Conservation (phyloP, 805 yeast genomes). For the Maudiozyma pseudohumilis region DNA sequence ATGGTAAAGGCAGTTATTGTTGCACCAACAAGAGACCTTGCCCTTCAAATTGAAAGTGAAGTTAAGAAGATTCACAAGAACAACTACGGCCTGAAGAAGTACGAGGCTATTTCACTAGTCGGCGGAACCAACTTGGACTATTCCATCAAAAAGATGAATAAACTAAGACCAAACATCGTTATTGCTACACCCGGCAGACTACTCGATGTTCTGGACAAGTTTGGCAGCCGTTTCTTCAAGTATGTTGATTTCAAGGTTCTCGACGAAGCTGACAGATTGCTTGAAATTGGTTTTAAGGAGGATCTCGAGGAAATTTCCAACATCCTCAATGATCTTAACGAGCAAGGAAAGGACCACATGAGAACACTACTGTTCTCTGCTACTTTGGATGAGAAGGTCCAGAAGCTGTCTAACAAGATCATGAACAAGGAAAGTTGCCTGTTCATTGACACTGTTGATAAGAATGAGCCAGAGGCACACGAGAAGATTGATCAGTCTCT, state of each 20-base stretch:
- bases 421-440: constrained; percentile 44
- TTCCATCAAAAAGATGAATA: constrained; percentile 30
- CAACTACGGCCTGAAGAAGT: constrained; percentile 20
- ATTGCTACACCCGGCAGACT: constrained; percentile 90
- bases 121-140: constrained; percentile 50
- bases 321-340: constrained; percentile 31
- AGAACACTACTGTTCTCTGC: constrained; percentile 81
- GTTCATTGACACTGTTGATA: constrained; percentile 65
- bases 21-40: constrained; percentile 88
- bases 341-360: constrained; percentile 30
- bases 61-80: constrained; percentile 37
- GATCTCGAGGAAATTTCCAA: constrained; percentile 51
- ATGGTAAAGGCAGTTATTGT: constrained; percentile 55
- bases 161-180: constrained; percentile 43
- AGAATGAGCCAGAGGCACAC: constrained; percentile 66
- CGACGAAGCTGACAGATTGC: constrained; percentile 86
- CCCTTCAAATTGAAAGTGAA: constrained; percentile 68
- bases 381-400: constrained; percentile 64
- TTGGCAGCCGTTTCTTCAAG: constrained; percentile 38
- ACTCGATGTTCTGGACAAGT: constrained; percentile 44
- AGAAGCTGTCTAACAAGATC: constrained; percentile 49
- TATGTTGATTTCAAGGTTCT: constrained; percentile 56
- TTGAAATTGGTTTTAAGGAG: constrained; percentile 71
- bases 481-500: constrained; percentile 66
- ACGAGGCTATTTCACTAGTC: constrained; percentile 44